Base-by-base conservation (phyloP, 2,329 filamentous ascomycete species). In the Fusarium transvaalense region DNA sequence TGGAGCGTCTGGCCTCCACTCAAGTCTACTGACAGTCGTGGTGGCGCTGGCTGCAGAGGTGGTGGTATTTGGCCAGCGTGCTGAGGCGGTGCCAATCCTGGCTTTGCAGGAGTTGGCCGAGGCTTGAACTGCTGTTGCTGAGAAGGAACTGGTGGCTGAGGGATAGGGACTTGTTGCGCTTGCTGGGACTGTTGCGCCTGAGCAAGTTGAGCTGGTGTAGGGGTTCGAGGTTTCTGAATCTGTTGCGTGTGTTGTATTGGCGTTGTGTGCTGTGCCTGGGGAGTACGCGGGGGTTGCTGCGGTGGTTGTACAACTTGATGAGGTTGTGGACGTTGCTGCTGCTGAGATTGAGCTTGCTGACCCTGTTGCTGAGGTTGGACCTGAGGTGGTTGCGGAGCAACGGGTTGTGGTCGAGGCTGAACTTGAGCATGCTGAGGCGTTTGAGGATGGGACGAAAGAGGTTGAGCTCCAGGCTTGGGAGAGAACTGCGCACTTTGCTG, bases 81-180 rank as follows among this genome's bases (percentile, higher is more conserved):
- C 53, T 82, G 81, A 43, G 80, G 77, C 21, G 77, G 76, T 21
- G 76, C 76, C 41, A 78, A 71, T 6, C 77, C 74, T 34, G 75
- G 74, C 21, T 78, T 79, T 37, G 66, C 64, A 21, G 73, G 39
- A 21, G 70, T 43, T 14, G 71, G 66, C 10, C 76, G 73, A 17
- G 70, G 64, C 47, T 74, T 73, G 48, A 56, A 68, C 15, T 71
- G 68, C 31, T 72, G 71, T 51, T 63, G 66, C 13, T 70, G 66
- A 25, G 69, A 67, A 29, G 63, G 61, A 32, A 66, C 59, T 51
- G 72, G 61, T 41, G 69, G 62, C 27, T 67, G 66, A 41, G 56
- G 54, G 6, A 68, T 61, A 48, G 69, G 62, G 10, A 61, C 45
- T 39, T 68, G 52, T 13, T 64, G 67, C 4, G 71, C 67, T 17